A percentile compares a stretch with the other conserved stretches of the same genome.
Conservation (phyloP, 306 rosid species). For the Rosa chinensis region DNA sequence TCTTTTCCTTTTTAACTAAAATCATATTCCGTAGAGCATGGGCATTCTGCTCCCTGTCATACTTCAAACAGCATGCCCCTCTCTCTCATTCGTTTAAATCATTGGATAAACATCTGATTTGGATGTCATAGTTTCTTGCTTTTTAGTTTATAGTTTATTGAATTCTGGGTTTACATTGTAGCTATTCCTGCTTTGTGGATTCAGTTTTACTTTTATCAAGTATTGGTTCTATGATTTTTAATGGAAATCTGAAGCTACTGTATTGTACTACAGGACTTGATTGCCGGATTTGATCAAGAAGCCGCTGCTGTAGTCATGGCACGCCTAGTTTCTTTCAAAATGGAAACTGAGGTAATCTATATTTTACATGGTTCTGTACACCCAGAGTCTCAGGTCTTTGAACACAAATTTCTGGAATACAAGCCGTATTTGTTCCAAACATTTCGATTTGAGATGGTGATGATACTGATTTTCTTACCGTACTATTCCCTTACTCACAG, state of each 20-base stretch:
- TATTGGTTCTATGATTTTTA: neutral
- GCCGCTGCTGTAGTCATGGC: constrained; percentile 99
- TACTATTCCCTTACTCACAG: neutral
- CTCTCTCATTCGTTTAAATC: neutral
- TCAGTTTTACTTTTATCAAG: neutral
- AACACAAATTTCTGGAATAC: neutral
- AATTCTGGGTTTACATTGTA: neutral
- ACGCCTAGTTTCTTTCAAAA: constrained; percentile 92
- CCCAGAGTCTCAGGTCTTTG: constrained; percentile 10
- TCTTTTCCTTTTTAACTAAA: neutral
- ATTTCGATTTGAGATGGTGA: neutral
- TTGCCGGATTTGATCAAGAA: constrained; percentile 99
- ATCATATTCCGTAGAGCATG: neutral
- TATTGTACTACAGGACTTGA: constrained; percentile 62
- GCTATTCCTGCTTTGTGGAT: neutral
- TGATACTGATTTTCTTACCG: neutral
- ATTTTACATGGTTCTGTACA: constrained; percentile 10
- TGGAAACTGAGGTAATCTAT: constrained; percentile 88
- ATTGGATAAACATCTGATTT: neutral
- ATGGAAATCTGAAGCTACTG: constrained; percentile 9
- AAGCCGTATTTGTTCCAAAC: neutral
- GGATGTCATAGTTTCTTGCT: neutral
- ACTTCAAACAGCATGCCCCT: neutral
- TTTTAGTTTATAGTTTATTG: neutral
- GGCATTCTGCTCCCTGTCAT: neutral